phyloP scores from a whole-genome alignment of 1,284 basidiomycete genomes.

The Schizophyllum amplum region DNA sequence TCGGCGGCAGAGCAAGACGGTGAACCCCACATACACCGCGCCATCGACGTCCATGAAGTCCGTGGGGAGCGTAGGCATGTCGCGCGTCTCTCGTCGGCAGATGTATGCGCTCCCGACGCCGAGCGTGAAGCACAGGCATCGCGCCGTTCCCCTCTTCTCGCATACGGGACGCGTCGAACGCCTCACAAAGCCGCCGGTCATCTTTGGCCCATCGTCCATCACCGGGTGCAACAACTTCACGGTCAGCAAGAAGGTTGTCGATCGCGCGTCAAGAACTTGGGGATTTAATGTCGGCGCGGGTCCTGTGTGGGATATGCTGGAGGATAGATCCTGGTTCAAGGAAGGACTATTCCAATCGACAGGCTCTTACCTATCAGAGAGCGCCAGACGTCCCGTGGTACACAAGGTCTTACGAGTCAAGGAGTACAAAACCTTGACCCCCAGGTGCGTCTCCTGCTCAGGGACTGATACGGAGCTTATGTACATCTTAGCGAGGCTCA shows the following conservation, averaged over 20 bases:
- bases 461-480: conserved; percentile 6
- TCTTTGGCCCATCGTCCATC: conserved; percentile 31
- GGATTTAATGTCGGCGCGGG: conserved; percentile 65
- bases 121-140: conserved; percentile 58
- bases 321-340: conserved; percentile 72
- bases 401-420: conserved; percentile 36
- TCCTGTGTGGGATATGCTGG: conserved; percentile 62
- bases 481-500: conserved; percentile 38
- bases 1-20: conserved; percentile 12
- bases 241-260: conserved; percentile 30
- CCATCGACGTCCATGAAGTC: conserved; percentile 10
- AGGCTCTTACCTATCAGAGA: conserved; percentile 28
- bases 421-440: conserved; percentile 36
- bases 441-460: conserved; percentile 34
- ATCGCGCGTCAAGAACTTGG: conserved; percentile 53
- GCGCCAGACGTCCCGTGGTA: conserved; percentile 47
- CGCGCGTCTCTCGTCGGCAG: conserved; percentile 32
- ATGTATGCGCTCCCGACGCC: conserved; percentile 48
- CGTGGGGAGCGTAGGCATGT: conserved; percentile 17
- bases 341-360: conserved; percentile 33
- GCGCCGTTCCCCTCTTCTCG: conserved; percentile 50
- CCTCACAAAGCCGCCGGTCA: conserved; percentile 36
- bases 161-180: conserved; percentile 46
- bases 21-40: background rate
- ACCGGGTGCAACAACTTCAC: conserved; percentile 41